phyloP scores from a whole-genome alignment of 139 green algal species.

The Tetradesmus lagerheimii region DNA sequence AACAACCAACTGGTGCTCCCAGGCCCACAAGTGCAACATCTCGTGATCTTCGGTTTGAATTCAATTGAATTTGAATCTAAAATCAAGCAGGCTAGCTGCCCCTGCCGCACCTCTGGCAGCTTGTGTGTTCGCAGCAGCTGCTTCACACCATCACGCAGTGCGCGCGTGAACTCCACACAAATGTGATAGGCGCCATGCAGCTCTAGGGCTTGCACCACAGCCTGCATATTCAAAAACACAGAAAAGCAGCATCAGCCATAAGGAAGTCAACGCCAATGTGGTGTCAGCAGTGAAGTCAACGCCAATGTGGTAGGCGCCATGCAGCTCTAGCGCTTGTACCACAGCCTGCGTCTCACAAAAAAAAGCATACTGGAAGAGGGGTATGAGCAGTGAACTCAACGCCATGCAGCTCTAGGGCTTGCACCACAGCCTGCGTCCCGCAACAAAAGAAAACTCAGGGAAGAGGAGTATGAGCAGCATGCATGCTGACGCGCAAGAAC shows the following conservation, averaged over 20 bases:
- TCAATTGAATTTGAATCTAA: not conserved
- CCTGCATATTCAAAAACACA: too few species aligned
- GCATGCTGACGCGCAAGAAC: constrained; percentile 38
- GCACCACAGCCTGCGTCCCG: constrained; percentile 44
- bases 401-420: constrained; percentile 23
- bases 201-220: constrained; percentile 30
- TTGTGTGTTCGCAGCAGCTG: constrained; percentile 30
- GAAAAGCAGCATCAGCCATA: not conserved
- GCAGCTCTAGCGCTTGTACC: constrained; percentile 30
- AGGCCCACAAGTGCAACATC: not conserved
- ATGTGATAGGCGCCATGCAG: constrained; percentile 34
- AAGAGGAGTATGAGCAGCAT: not conserved
- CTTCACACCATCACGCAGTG: constrained; percentile 34
- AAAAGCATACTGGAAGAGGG: too few species aligned
- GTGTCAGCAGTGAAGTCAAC: constrained; percentile 51
- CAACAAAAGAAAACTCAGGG: too few species aligned
- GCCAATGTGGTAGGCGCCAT: constrained; percentile 23
- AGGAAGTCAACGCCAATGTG: too few species aligned
- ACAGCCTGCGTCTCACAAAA: constrained; percentile 35
- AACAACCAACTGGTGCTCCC: not conserved
- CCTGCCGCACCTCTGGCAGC: constrained; percentile 20
- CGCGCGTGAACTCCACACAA: constrained; percentile 40
- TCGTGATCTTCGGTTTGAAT: not conserved
- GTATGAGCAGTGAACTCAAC: constrained; percentile 52
- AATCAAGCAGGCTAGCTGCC: too few species aligned